Conservation (phyloP, 2,329 filamentous ascomycete species). For the Didymella lethalis region DNA sequence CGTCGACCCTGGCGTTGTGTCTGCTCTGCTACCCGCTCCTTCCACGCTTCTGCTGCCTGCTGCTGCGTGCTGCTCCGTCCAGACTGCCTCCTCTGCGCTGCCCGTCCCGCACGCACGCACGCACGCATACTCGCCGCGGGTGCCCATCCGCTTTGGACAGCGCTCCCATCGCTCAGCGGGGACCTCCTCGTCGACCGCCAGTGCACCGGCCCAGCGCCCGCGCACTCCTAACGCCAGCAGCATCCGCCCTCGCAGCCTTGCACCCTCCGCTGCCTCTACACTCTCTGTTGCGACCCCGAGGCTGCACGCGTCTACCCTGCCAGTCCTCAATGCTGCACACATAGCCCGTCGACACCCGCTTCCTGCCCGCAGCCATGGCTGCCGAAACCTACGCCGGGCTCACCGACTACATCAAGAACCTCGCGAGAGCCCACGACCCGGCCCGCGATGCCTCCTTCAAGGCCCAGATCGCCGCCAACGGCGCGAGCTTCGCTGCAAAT, state of each 20-base stretch:
- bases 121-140: constrained; percentile 2
- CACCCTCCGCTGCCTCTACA: constrained; percentile 9
- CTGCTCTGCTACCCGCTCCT: constrained; percentile 1
- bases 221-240: not conserved
- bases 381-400: constrained; percentile 50
- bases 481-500: constrained; percentile 58
- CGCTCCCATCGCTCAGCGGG: constrained; percentile 19
- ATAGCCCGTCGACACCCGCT: constrained; percentile 40
- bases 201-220: constrained; percentile 20
- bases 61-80: not conserved
- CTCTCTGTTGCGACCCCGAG: constrained; percentile 17
- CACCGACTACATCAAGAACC: constrained; percentile 56
- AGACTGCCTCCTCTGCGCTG: not conserved
- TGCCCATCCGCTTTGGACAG: constrained; percentile 8
- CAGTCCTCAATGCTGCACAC: constrained; percentile 45
- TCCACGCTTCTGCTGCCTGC: constrained; percentile 2
- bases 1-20: constrained; percentile 1
- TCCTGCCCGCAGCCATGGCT: constrained; percentile 42
- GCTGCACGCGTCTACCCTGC: constrained; percentile 26
- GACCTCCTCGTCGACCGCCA: constrained; percentile 23
- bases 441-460: constrained; percentile 54
- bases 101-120: not conserved
- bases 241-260: constrained; percentile 2
- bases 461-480: constrained; percentile 58
- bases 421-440: constrained; percentile 58